phyloP scores from a whole-genome alignment of 352 stramenopile genomes.

The Globisporangium canariense region DNA sequence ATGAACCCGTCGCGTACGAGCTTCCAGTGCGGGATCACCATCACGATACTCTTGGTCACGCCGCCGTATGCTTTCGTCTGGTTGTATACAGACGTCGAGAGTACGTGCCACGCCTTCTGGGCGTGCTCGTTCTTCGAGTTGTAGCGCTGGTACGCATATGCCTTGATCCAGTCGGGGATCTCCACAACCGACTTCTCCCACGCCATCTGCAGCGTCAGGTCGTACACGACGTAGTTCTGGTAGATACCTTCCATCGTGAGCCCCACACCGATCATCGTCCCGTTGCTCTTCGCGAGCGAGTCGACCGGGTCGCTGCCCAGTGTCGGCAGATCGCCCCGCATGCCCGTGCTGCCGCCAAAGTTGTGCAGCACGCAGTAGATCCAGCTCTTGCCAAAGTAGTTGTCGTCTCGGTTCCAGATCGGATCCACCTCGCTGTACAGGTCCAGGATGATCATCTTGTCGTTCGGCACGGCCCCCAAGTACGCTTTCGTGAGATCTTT shows the following conservation, averaged over 20 bases:
- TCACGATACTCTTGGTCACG: slow-evolving; percentile 73
- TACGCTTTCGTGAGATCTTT: slow-evolving; percentile 55
- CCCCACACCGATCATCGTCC: slow-evolving; percentile 72
- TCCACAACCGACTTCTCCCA: slow-evolving; percentile 49
- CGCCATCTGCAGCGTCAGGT: slow-evolving; percentile 71
- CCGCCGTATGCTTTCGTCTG: slow-evolving; percentile 57
- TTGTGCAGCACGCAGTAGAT: slow-evolving; percentile 87
- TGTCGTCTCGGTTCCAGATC: slow-evolving; percentile 71
- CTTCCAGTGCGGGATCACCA: slow-evolving; percentile 64
- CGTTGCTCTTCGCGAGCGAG: slow-evolving; percentile 40
- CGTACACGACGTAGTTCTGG: slow-evolving; percentile 86
- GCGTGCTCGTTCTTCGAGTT: slow-evolving; percentile 46
- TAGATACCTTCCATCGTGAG: slow-evolving; percentile 86
- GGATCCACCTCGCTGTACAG: slow-evolving; percentile 74
- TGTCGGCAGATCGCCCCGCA: slow-evolving; percentile 70
- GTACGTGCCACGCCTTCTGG: slow-evolving; percentile 46
- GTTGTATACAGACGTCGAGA: slow-evolving; percentile 72
- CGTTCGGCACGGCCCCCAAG: slow-evolving; percentile 46
- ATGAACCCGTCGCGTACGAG: slow-evolving; percentile 68
- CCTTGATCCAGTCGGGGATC: slow-evolving; percentile 42
- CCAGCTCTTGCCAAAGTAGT: slow-evolving; percentile 82
- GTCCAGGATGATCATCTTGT: slow-evolving; percentile 79
- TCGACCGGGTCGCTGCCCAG: slow-evolving; percentile 46
- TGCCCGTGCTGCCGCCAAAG: slow-evolving; percentile 74
- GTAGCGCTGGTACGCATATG: slow-evolving; percentile 59